Evolutionary conservation across 2,329 filamentous ascomycete genomes (phyloP).

Genomic region (Bipolaris oryzae): DNA sequence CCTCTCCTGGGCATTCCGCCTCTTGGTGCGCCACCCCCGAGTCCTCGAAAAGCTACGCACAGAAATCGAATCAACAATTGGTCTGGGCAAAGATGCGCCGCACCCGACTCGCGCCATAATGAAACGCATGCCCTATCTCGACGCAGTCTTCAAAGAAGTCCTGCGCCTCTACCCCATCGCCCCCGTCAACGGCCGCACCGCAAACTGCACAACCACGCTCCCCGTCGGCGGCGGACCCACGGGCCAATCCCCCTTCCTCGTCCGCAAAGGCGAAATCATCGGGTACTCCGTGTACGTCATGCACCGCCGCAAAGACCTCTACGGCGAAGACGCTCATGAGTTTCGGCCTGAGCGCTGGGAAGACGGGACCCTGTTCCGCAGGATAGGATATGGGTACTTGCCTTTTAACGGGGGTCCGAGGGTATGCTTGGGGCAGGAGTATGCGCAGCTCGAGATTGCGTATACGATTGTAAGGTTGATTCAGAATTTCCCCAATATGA

Average conservation of each 20-base stretch:
- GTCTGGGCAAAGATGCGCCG: slow-evolving; percentile 28
- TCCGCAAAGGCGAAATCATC: slow-evolving; percentile 35
- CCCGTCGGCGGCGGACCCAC: slow-evolving; percentile 41
- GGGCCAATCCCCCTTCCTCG: slow-evolving; percentile 35
- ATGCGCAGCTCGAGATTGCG: neutral
- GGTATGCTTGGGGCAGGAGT: slow-evolving; percentile 30
- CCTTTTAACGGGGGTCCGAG: slow-evolving; percentile 41
- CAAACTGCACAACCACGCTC: slow-evolving; percentile 33
- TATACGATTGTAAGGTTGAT: neutral
- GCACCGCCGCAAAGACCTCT: slow-evolving; percentile 44
- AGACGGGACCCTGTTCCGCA: slow-evolving; percentile 28
- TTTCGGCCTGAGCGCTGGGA: slow-evolving; percentile 45
- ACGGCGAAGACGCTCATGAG: slow-evolving; percentile 41
- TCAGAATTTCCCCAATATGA: neutral
- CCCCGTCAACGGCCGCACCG: slow-evolving; percentile 33
- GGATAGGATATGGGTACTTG: slow-evolving; percentile 32
- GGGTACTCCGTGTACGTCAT: slow-evolving; percentile 39
- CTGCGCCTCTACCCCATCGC: slow-evolving; percentile 42
- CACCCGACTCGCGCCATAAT: slow-evolving; percentile 16
- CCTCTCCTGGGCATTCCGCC: slow-evolving; percentile 72
- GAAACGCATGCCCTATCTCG: slow-evolving; percentile 3
- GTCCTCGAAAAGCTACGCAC: slow-evolving; percentile 37
- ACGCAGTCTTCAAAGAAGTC: slow-evolving; percentile 39
- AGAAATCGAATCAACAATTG: slow-evolving; percentile 32
- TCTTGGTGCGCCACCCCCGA: slow-evolving; percentile 44